These are phyloP conservation scores for Erysimum cheiri DNA, from an alignment of 441 rosid species.

Conservation along the genomic window DNA sequence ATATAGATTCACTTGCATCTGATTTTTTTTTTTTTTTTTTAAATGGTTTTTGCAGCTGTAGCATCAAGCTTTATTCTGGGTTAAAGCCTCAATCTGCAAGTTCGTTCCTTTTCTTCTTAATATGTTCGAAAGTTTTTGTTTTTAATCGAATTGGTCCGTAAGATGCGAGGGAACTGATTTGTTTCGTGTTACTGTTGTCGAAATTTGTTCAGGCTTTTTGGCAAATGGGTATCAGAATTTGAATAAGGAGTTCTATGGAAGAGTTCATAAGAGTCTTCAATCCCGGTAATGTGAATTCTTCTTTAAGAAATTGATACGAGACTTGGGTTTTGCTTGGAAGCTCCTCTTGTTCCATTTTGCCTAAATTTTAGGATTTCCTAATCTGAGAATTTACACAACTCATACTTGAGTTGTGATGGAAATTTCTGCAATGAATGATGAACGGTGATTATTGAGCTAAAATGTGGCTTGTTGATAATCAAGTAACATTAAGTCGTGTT, in stretches of 20 bases:
- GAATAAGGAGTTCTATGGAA: constrained; percentile 71
- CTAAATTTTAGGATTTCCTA: constrained; percentile 3
- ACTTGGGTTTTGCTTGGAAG: constrained; percentile 9
- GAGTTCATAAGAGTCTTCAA: constrained; percentile 69
- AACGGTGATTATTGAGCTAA: constrained; percentile 13
- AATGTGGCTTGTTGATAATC: background rate
- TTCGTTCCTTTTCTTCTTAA: constrained; percentile 43
- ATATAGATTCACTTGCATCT: constrained; percentile 10
- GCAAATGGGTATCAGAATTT: constrained; percentile 60
- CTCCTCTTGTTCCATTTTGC: constrained; percentile 21
- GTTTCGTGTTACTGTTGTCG: background rate
- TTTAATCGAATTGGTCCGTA: constrained; percentile 23
- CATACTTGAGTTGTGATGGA: background rate
- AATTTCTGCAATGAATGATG: background rate
- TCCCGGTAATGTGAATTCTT: constrained; percentile 56
- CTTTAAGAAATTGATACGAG: background rate
- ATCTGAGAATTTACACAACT: background rate
- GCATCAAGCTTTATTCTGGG: constrained; percentile 73
- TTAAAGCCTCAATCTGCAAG: constrained; percentile 75
- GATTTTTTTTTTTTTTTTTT: background rate
- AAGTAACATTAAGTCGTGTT: constrained; percentile 1
- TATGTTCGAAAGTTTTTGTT: background rate
- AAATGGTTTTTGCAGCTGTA: constrained; percentile 54
- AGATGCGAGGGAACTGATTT: constrained; percentile 2
- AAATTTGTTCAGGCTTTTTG: constrained; percentile 50